phyloP scores from a whole-genome alignment of 225 moss, liverwort and hornwort species.

The Climacium dendroides region DNA sequence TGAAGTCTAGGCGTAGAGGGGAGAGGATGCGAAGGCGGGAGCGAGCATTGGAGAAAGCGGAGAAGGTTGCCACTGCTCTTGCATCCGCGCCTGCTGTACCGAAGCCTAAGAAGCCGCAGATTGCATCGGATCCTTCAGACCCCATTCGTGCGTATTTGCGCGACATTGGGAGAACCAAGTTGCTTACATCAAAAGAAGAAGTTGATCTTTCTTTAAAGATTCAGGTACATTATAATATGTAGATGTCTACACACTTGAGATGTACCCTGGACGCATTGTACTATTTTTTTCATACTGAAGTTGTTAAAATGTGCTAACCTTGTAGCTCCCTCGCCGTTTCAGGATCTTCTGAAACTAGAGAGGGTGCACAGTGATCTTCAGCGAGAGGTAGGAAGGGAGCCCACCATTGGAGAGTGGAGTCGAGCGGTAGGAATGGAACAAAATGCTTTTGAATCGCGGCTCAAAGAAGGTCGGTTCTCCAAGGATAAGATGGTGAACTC shows the following conservation, averaged over 20 bases:
- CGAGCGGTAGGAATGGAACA: slow-evolving; percentile 65
- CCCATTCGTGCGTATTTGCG: slow-evolving; percentile 74
- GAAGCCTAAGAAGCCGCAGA: slow-evolving; percentile 48
- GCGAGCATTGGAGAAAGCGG: slow-evolving; percentile 64
- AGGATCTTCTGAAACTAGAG: slow-evolving; percentile 72
- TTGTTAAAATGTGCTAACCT: not conserved
- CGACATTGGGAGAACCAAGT: slow-evolving; percentile 59
- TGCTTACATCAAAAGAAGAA: slow-evolving; percentile 76
- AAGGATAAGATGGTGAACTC: slow-evolving; percentile 99
- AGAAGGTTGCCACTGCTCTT: slow-evolving; percentile 34
- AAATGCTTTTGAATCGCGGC: slow-evolving; percentile 50
- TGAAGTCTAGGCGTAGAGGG: slow-evolving; percentile 45
- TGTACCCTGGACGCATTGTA: not conserved
- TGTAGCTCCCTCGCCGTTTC: not conserved
- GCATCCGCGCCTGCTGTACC: slow-evolving; percentile 13
- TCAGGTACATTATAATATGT: slow-evolving; percentile 18
- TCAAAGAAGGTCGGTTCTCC: slow-evolving; percentile 65
- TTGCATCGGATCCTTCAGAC: slow-evolving; percentile 51
- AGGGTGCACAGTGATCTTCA: slow-evolving; percentile 38
- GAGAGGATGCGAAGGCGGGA: slow-evolving; percentile 73
- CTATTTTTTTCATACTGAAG: not conserved
- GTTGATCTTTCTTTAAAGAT: slow-evolving; percentile 52
- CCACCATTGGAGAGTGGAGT: slow-evolving; percentile 78
- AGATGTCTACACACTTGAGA: not conserved
- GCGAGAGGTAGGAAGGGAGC: slow-evolving; percentile 77